A percentile compares a stretch with the other conserved stretches of the same genome.
These are phyloP conservation scores for Iodosphaeria phyllophila DNA, from an alignment of 2,329 filamentous ascomycete species.

Conservation along the genomic window DNA sequence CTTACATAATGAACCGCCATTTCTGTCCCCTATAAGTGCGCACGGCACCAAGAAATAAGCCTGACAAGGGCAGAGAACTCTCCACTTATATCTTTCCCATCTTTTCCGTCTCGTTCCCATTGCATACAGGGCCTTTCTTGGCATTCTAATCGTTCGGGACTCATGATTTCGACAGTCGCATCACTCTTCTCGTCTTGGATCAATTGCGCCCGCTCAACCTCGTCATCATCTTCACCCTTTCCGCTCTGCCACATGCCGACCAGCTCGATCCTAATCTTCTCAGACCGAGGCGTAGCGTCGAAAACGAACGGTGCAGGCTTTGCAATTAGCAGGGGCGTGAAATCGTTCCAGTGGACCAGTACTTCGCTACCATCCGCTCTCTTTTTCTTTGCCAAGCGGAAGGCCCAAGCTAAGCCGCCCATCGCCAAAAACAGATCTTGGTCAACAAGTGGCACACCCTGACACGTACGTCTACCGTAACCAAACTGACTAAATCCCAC, in stretches of 20 bases:
- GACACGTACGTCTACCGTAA: slow-evolving; percentile 30
- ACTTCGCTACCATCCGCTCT: slow-evolving; percentile 11
- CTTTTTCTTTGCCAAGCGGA: slow-evolving; percentile 13
- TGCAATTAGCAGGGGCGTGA: slow-evolving; percentile 23
- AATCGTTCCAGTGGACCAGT: slow-evolving; percentile 23
- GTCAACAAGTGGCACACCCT: slow-evolving; percentile 21
- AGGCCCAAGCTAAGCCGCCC: slow-evolving; percentile 18
- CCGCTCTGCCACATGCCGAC: slow-evolving; percentile 17
- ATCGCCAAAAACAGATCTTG: slow-evolving; percentile 20
- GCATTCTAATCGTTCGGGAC: too few relatives aligned
- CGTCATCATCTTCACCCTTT: slow-evolving; percentile 15
- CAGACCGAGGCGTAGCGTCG: slow-evolving; percentile 13
- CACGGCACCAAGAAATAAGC: too few relatives aligned
- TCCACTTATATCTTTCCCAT: too few relatives aligned
- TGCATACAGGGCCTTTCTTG: too few relatives aligned
- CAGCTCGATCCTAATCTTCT: slow-evolving; percentile 9
- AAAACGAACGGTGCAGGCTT: slow-evolving; percentile 21
- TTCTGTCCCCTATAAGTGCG: too few relatives aligned
- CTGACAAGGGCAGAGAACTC: too few relatives aligned
- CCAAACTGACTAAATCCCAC: slow-evolving; percentile 28
- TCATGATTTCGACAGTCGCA: too few relatives aligned
- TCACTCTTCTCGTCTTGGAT: too few relatives aligned
- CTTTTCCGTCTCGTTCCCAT: too few relatives aligned
- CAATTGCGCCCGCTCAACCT: slow-evolving; percentile 7
- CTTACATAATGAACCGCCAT: too few relatives aligned